Percentiles rank a stretch among this genome's conserved stretches.
Conservation (phyloP, 495 filamentous ascomycete genomes). For the Hyaloscypha hepaticicola region DNA sequence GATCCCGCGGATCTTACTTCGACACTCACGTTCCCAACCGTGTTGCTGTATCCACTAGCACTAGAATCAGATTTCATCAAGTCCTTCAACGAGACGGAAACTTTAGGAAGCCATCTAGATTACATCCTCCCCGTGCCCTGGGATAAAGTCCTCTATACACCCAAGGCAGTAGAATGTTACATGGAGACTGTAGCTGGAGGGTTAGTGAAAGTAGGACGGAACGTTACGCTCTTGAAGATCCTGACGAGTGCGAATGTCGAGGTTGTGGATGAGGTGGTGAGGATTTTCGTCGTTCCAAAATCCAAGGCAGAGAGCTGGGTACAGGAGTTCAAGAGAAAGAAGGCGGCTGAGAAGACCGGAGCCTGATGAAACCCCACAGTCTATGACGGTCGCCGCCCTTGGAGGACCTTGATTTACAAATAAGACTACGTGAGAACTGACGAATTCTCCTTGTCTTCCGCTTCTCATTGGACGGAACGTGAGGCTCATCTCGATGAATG, state of each 20-base stretch:
- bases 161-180: slow-evolving; percentile 75
- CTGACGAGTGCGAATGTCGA: slow-evolving; percentile 77
- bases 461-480: no score
- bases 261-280: slow-evolving; percentile 82
- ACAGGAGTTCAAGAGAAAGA: slow-evolving; percentile 74
- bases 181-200: slow-evolving; percentile 82
- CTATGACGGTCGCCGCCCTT: no score
- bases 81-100: slow-evolving; percentile 69
- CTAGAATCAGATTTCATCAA: slow-evolving; percentile 88
- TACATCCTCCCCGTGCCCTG: slow-evolving; percentile 84
- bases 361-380: not conserved
- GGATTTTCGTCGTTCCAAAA: slow-evolving; percentile 75
- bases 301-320: slow-evolving; percentile 69
- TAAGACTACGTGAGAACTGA: no score
- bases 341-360: slow-evolving; percentile 42
- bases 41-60: slow-evolving; percentile 79
- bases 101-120: slow-evolving; percentile 65
- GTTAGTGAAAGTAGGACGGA: slow-evolving; percentile 86
- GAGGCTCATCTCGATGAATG: no score
- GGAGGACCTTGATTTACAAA: not conserved
- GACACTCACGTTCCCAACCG: slow-evolving; percentile 68
- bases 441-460: no score
- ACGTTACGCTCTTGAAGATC: slow-evolving; percentile 69
- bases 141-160: slow-evolving; percentile 71
- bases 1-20: slow-evolving; percentile 72